Conservation (phyloP, 108 stramenopile genomes). For the Nitzschia palea region DNA sequence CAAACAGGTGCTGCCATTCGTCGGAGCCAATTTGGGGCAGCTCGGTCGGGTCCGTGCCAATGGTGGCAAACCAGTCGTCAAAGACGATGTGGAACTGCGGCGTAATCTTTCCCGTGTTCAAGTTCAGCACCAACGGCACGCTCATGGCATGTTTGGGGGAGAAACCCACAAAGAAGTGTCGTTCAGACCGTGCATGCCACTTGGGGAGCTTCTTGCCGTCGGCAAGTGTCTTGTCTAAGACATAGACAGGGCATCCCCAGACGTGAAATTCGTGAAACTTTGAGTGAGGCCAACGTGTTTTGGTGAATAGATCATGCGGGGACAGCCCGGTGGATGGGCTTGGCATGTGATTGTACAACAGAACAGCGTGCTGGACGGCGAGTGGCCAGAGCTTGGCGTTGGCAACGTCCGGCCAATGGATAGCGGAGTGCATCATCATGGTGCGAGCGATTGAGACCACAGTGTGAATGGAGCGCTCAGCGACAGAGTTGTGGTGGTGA, state of each 20-base stretch:
- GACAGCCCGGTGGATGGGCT: constrained; percentile 23
- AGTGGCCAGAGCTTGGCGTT: constrained; percentile 37
- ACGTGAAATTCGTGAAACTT: constrained; percentile 10
- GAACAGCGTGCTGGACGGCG: constrained; percentile 51
- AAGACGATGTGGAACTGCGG: constrained; percentile 52
- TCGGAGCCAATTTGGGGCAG: background rate
- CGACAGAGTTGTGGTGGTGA: constrained; percentile 61
- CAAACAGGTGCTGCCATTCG: constrained; percentile 8
- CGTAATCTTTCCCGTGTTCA: constrained; percentile 31
- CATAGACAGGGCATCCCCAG: constrained; percentile 35
- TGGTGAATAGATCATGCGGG: constrained; percentile 16
- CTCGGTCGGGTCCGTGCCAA: background rate
- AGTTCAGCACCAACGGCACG: constrained; percentile 30
- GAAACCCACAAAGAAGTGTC: constrained; percentile 25
- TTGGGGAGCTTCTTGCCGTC: constrained; percentile 35
- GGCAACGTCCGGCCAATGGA: constrained; percentile 49
- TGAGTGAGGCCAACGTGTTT: constrained; percentile 24
- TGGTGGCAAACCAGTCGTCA: constrained; percentile 46
- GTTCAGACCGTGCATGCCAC: constrained; percentile 25
- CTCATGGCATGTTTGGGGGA: constrained; percentile 17
- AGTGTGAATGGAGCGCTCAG: constrained; percentile 48
- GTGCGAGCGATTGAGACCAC: constrained; percentile 33
- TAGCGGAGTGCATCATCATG: constrained; percentile 36
- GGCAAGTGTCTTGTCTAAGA: constrained; percentile 4
- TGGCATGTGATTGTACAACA: constrained; percentile 38